Evolutionary conservation across 2,329 filamentous ascomycete genomes (phyloP).

Genomic region (Aspergillus brunneoviolaceus): DNA sequence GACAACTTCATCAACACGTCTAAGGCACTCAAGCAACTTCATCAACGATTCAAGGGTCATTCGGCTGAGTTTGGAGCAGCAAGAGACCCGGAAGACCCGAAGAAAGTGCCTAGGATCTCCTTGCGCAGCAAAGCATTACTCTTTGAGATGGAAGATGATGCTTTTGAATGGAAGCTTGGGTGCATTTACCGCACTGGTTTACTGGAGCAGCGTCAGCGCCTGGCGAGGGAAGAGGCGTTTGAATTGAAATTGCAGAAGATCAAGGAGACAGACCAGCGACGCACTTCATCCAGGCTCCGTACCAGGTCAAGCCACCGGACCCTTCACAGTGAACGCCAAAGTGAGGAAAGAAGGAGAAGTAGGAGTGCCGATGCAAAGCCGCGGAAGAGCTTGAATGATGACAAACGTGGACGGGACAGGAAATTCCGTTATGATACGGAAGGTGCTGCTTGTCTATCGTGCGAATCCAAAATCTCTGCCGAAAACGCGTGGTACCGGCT

Average conservation of each 20-base stretch:
- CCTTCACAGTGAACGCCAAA: slow-evolving; percentile 40
- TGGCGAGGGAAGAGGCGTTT: slow-evolving; percentile 89
- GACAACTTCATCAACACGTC: slow-evolving; percentile 87
- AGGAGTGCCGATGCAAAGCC: slow-evolving; percentile 56
- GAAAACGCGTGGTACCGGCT: slow-evolving; percentile 74
- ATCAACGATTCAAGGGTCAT: slow-evolving; percentile 85
- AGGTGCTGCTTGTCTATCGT: slow-evolving; percentile 68
- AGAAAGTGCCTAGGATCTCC: slow-evolving; percentile 81
- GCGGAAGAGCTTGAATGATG: slow-evolving; percentile 28
- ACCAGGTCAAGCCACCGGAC: slow-evolving; percentile 53
- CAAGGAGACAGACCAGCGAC: slow-evolving; percentile 62
- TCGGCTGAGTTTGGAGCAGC: slow-evolving; percentile 85
- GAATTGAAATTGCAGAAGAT: slow-evolving; percentile 82
- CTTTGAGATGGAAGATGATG: slow-evolving; percentile 92
- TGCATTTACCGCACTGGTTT: slow-evolving; percentile 89
- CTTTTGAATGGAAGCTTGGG: slow-evolving; percentile 95
- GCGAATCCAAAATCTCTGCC: slow-evolving; percentile 68
- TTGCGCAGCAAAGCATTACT: slow-evolving; percentile 77
- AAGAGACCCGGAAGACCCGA: slow-evolving; percentile 82
- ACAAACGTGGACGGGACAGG: slow-evolving; percentile 37
- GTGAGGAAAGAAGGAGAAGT: slow-evolving; percentile 49
- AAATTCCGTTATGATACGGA: slow-evolving; percentile 74
- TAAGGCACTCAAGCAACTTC: slow-evolving; percentile 87
- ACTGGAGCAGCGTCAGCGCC: slow-evolving; percentile 82
- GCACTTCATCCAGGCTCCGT: slow-evolving; percentile 53